Evolutionary conservation across 176 grass and related monocot species (phyloP), one percentile per base, ranked within the genome.

Genomic region (Secale cereale): DNA sequence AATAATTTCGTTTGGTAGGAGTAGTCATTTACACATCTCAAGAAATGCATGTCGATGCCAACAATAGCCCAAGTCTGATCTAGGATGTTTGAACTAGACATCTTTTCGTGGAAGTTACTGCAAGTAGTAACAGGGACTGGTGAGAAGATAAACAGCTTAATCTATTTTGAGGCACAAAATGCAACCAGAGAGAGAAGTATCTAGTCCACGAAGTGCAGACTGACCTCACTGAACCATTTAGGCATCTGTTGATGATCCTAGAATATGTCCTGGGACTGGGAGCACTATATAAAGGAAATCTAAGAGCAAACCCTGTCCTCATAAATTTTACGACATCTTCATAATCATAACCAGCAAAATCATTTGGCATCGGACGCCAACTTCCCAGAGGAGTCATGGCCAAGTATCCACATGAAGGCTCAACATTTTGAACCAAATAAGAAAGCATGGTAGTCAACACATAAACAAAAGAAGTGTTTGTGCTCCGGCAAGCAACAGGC

Each of bases 391-490:
- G 74, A 76, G 48, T 56, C 46, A 76, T 76, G 46, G 9, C 74
- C 74, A 76, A 57, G 28, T 57, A 76, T 33, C 19, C 48, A 57
- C 74, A 76, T 13, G 74, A 76, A 76, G 48, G 48, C 45, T 76
- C 48, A 56, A 76, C 27, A 22, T 7, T 54, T 13, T 0, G 0
- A 56, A 32, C 73, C 8, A 0, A 3, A n/a, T 20, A 22, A 1
- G 69, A 26, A 4, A 15, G 2, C 10, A 6, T 2, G 4, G 4
- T 10, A 76, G 7, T 76, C 4, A 30, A 12, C 8, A 54, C 46
- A 33, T 76, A 76, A 77, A 77, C 74, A 77, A 77, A 77, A n/a
- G 74, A 77, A 14, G 3, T 78, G 2, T 37, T 74, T 0, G 14
- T 48, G 48, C 70, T 74, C 39, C 6, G 70, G 70, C 70, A 73